These are phyloP conservation scores for Paecilomyces dactylethromorphus DNA, from an alignment of 2,329 filamentous ascomycete genomes.

Conservation along the genomic window DNA sequence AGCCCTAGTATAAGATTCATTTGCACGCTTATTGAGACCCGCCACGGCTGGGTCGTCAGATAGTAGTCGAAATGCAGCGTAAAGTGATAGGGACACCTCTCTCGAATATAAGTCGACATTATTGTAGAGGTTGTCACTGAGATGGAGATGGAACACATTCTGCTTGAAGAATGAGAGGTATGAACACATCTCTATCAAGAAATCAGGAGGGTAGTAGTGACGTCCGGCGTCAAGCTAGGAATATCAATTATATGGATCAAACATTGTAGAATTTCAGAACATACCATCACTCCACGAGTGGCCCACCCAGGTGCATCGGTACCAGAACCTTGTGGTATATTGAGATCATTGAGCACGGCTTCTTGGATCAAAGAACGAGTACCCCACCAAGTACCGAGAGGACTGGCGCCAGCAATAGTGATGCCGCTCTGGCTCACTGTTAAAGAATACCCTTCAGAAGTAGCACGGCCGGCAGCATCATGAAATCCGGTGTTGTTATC, in stretches of 20 bases:
- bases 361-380: conserved; percentile 48
- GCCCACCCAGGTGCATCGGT: conserved; percentile 47
- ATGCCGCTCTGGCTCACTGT: conserved; percentile 35
- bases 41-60: conserved; percentile 41
- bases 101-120: conserved; percentile 40
- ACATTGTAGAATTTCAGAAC: conserved; percentile 1
- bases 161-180: conserved; percentile 56
- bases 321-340: conserved; percentile 37
- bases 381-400: conserved; percentile 50
- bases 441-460: conserved; percentile 46
- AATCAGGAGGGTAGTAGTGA: conserved; percentile 48
- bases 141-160: conserved; percentile 50
- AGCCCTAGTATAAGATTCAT: conserved; percentile 47
- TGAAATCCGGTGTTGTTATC: conserved; percentile 33
- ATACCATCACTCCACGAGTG: conserved; percentile 38
- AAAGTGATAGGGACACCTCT: conserved; percentile 40
- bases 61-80: conserved; percentile 48
- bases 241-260: background rate
- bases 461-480: conserved; percentile 41
- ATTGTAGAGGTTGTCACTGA: conserved; percentile 49
- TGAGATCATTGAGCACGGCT: conserved; percentile 32
- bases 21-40: conserved; percentile 44
- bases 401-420: conserved; percentile 44
- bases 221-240: conserved; percentile 43
- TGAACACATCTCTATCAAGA: conserved; percentile 48